Base-by-base conservation (phyloP, 768 basidiomycete genomes). In the Macrolepiota fuliginosa region DNA sequence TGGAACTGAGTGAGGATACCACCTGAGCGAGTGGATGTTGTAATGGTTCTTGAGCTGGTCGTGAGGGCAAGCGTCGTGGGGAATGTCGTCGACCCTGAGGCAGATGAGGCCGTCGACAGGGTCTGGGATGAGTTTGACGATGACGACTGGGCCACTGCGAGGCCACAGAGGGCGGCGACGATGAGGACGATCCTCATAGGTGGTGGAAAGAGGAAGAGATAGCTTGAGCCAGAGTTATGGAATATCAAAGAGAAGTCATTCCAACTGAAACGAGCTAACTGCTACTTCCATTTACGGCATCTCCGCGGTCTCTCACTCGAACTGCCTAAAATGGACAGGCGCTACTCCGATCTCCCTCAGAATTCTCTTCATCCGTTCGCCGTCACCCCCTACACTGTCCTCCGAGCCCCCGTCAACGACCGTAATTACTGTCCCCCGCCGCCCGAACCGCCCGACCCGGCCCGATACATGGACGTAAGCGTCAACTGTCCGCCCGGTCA, bases 401-500 rank as follows among this genome's bases (percentile, higher is more conserved):
- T 69, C 71, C 58, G 68, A 74, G 40, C 68, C 75, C 56, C 73
- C 75, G 51, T 83, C 80, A 37, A 92, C 71, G 40, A 91, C 76
- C 27, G 79, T 84, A 61, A 92, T 76, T 55, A 91, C 88, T 72
- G 83, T 88, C 15, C 90, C 90, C 22, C 71, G 73, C 46, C 82
- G 72, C 49, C 87, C 86, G 69, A 90, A 88, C 62, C 90, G 81
- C 22, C 90, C 89, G n/a, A 87, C 88, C 12, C 91, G 84, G 13
- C 91, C 91, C 4, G 88, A 85, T 45, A 87, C 74, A 67, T 92
- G 91, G 65, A 86, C 62, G 69, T 92, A 92, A 42, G 77, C 78
- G 65, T 89, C 87, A 40, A 83, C 81, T 11, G 74, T 72, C 65
- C 70, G 69, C 32, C 77, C 79, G 51, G 68, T 75, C 39, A 77